A percentile compares a stretch with the other conserved stretches of the same genome.
Conservation (phyloP, 202 grass and related monocot species). For the Dendrocalamus latiflorus region DNA sequence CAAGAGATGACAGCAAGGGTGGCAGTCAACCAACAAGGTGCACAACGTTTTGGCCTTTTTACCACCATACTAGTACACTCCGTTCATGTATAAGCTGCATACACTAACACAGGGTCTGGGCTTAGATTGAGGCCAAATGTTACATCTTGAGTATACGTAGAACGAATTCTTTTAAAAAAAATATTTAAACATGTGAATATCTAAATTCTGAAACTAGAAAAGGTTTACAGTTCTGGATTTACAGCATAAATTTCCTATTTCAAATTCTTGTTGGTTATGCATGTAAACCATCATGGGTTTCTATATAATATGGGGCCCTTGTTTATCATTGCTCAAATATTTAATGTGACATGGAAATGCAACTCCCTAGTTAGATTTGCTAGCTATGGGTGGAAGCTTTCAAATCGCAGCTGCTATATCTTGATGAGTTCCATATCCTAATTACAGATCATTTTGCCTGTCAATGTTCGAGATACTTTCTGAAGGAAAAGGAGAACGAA, state of each 20-base stretch:
- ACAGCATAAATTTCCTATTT: background rate
- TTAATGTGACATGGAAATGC: no score
- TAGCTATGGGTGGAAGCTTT: no score
- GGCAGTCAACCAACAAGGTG: no score
- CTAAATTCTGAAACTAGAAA: background rate
- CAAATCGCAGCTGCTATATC: no score
- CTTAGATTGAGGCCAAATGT: background rate
- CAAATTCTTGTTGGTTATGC: background rate
- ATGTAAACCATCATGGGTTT: background rate
- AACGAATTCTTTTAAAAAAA: background rate
- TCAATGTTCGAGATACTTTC: no score
- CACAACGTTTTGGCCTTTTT: no score
- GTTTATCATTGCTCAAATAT: background rate
- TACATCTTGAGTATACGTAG: background rate
- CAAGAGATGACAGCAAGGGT: no score
- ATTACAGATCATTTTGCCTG: no score
- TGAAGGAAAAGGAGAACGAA: no score
- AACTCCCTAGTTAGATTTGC: no score
- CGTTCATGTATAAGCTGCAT: background rate
- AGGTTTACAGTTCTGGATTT: background rate
- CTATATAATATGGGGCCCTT: background rate
- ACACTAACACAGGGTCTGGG: background rate
- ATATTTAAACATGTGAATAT: background rate
- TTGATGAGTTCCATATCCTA: no score
- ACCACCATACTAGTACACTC: background rate